Percentiles rank a stretch among this genome's conserved stretches.
Evolutionary conservation across 495 filamentous ascomycete genomes (phyloP).

Genomic region (Neurospora sp.): DNA sequence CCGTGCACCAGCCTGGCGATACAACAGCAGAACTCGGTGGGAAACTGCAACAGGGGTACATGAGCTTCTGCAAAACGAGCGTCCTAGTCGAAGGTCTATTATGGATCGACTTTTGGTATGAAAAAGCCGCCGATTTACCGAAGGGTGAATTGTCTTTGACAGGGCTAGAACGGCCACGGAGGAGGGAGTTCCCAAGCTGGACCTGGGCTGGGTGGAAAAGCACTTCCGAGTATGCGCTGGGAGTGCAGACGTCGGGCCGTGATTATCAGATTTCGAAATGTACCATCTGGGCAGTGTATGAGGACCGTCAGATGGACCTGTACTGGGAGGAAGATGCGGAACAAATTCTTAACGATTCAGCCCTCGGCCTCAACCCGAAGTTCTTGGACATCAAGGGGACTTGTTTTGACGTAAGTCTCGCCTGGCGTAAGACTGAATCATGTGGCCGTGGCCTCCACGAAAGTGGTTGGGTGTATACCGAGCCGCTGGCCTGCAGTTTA

Average conservation of each 20-base stretch:
- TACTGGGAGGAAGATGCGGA: not conserved
- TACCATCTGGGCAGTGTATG: not conserved
- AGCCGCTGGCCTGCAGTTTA: not conserved
- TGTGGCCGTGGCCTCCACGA: accelerated
- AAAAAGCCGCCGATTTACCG: not conserved
- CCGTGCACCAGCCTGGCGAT: not conserved
- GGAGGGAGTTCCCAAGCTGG: not conserved
- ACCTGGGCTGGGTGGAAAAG: not conserved
- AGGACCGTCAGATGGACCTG: not conserved
- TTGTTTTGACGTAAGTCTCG: not conserved
- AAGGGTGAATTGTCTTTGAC: not conserved
- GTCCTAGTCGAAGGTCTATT: not conserved
- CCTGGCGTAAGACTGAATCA: not conserved
- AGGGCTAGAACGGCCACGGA: not conserved
- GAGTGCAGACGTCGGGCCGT: not conserved
- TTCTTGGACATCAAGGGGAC: not conserved
- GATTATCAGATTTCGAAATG: not conserved
- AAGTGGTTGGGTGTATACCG: not conserved
- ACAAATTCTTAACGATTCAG: not conserved
- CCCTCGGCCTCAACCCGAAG: not conserved
- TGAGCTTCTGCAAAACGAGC: not conserved
- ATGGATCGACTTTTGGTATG: not conserved
- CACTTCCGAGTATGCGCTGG: not conserved
- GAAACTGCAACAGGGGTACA: not conserved
- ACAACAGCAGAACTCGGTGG: not conserved